A percentile compares a stretch with the other conserved stretches of the same genome.
Evolutionary conservation across 495 filamentous ascomycete species (phyloP).

Genomic region (Neurospora hispaniola): DNA sequence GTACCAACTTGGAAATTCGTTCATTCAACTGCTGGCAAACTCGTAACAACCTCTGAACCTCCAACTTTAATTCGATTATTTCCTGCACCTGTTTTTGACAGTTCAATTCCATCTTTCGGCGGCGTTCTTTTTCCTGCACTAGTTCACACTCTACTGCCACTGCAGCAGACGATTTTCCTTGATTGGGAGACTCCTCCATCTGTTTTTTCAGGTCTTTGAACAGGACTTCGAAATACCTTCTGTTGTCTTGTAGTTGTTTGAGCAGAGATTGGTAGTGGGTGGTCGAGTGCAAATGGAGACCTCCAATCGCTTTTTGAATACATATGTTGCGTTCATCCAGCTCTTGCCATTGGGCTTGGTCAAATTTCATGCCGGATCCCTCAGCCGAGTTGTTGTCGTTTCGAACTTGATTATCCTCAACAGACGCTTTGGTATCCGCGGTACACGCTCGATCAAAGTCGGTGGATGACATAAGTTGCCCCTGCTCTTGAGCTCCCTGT

Average conservation of each 20-base stretch:
- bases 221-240: neutral
- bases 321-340: neutral
- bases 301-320: neutral
- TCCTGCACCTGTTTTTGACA: neutral
- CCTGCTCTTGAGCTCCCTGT: neutral
- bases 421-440: neutral
- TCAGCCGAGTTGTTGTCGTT: neutral
- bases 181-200: neutral
- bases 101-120: neutral
- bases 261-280: neutral
- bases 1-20: neutral
- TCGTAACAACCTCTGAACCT: neutral
- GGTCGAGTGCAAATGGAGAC: neutral
- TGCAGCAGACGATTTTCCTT: neutral
- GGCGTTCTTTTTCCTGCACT: neutral
- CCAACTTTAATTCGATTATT: neutral
- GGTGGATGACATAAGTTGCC: neutral
- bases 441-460: neutral
- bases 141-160: neutral
- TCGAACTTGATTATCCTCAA: neutral
- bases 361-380: neutral
- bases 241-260: neutral
- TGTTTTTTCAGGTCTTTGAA: neutral
- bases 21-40: neutral
- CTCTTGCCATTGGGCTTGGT: neutral